These are phyloP conservation scores for Russula emetica DNA, from an alignment of 768 basidiomycete genomes.

Conservation along the genomic window DNA sequence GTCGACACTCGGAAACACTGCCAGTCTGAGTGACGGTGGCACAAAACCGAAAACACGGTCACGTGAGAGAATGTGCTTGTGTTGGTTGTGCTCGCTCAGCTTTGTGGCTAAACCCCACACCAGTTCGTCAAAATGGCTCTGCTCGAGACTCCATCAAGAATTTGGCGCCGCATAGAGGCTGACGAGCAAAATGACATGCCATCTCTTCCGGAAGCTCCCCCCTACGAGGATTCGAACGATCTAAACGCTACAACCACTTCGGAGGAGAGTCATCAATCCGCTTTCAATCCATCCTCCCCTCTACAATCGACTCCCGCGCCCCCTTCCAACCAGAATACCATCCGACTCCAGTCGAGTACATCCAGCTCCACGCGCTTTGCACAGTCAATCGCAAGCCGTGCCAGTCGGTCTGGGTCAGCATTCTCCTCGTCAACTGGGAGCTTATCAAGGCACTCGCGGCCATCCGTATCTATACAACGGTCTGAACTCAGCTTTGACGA, in stretches of 20 bases:
- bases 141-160: conserved; percentile 75
- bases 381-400: conserved; percentile 48
- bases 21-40: too few relatives aligned
- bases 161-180: conserved; percentile 79
- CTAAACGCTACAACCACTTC: conserved; percentile 37
- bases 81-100: neutral
- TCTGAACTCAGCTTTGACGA: conserved; percentile 47
- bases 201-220: conserved; percentile 73
- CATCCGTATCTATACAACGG: conserved; percentile 3
- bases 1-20: neutral
- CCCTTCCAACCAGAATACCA: conserved; percentile 46
- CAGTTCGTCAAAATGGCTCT: conserved; percentile 25
- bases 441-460: conserved; percentile 14
- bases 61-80: conserved; percentile 11
- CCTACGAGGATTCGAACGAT: conserved; percentile 59
- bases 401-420: conserved; percentile 38
- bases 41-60: too few relatives aligned
- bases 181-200: conserved; percentile 74
- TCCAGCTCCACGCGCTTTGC: conserved; percentile 49
- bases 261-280: conserved; percentile 39
- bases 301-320: conserved; percentile 65
- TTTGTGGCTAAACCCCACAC: neutral
- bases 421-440: conserved; percentile 27
- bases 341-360: conserved; percentile 50
- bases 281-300: conserved; percentile 43